Evolutionary conservation across 805 yeast genomes (phyloP).

Genomic region (Crinitomyces ghanaensis): DNA sequence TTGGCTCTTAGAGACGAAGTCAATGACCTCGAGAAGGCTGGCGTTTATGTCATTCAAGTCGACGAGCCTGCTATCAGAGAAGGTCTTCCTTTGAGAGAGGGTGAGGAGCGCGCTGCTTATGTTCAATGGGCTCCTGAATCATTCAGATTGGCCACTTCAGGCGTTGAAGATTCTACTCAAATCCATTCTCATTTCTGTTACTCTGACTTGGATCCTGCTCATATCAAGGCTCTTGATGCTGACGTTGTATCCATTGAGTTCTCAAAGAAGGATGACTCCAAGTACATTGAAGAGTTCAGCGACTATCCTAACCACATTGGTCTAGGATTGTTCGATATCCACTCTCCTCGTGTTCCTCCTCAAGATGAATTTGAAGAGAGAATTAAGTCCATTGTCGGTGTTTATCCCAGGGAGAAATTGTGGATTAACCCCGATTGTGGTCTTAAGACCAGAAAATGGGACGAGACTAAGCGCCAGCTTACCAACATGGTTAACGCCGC

Average conservation of each 20-base stretch:
- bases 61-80: conserved; percentile 99
- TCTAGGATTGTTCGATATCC: conserved; percentile 97
- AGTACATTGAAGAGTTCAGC: conserved; percentile 94
- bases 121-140: conserved; percentile 99
- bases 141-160: conserved; percentile 98
- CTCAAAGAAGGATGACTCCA: conserved; percentile 99
- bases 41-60: conserved; percentile 95
- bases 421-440: conserved; percentile 99
- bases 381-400: conserved; percentile 88
- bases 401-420: conserved; percentile 95
- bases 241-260: conserved; percentile 98
- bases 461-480: conserved; percentile 87
- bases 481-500: conserved; percentile 99
- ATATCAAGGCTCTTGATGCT: conserved; percentile 98
- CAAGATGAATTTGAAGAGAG: conserved; percentile 91
- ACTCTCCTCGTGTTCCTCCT: conserved; percentile 99
- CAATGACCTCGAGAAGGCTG: conserved; percentile 95
- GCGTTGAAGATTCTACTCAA: conserved; percentile 90
- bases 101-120: conserved; percentile 93
- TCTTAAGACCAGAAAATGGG: conserved; percentile 99
- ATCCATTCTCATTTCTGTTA: conserved; percentile 99
- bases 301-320: conserved; percentile 99
- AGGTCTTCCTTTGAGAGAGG: conserved; percentile 98
- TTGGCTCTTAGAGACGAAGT: conserved; percentile 98
- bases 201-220: conserved; percentile 99